These are phyloP conservation scores for Fusarium solani-melongenae DNA, from an alignment of 2,329 filamentous ascomycete species.

Conservation along the genomic window DNA sequence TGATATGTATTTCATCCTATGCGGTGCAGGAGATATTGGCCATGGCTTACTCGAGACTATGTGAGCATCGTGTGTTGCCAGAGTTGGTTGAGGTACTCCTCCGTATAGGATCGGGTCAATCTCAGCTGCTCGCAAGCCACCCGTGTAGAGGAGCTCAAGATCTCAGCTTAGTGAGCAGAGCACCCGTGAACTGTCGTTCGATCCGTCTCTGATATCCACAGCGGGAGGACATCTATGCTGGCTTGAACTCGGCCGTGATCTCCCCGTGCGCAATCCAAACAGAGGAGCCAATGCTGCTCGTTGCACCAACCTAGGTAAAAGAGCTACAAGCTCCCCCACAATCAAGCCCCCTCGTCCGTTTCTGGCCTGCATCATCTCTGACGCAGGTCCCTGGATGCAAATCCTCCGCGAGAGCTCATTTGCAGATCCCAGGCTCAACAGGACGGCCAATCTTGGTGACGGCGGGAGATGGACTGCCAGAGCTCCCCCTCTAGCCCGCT, in stretches of 20 bases:
- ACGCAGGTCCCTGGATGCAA: constrained; percentile 39
- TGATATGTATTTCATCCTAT: neutral
- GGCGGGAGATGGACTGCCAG: constrained; percentile 17
- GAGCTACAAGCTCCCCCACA: constrained; percentile 26
- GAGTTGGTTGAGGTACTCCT: neutral
- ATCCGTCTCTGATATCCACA: constrained; percentile 23
- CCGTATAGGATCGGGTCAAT: neutral
- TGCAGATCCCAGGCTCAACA: constrained; percentile 28
- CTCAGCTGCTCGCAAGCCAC: neutral
- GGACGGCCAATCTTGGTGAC: constrained; percentile 16
- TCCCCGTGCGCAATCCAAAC: constrained; percentile 3
- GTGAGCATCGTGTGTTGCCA: constrained; percentile 7
- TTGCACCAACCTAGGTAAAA: constrained; percentile 10
- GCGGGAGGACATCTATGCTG: constrained; percentile 4
- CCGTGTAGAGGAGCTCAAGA: constrained; percentile 9
- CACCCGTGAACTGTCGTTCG: neutral
- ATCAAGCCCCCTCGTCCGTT: constrained; percentile 10
- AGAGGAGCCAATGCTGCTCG: constrained; percentile 27
- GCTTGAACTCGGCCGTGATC: constrained; percentile 8
- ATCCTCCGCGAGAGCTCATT: constrained; percentile 31
- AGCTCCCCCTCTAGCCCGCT: constrained; percentile 17
- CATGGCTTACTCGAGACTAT: constrained; percentile 6
- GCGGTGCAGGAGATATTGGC: neutral
- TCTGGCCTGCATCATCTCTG: constrained; percentile 25
- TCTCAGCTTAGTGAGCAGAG: neutral